These are phyloP conservation scores for Daldinia childiae DNA, from an alignment of 495 filamentous ascomycete genomes.

Conservation along the genomic window DNA sequence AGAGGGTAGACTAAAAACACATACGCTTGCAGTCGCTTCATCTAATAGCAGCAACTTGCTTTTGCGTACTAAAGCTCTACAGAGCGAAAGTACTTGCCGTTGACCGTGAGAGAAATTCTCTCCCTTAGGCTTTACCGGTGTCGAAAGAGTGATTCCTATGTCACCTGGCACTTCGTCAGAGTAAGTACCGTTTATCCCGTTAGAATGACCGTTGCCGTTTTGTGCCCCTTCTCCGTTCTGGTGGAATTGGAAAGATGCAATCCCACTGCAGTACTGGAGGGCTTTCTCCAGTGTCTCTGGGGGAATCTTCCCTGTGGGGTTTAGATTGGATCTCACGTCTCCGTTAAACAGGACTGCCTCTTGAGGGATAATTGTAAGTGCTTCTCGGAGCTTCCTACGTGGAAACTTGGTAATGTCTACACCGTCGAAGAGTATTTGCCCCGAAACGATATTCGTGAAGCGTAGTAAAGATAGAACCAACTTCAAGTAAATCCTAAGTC, in stretches of 20 bases:
- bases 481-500: constrained; percentile 33
- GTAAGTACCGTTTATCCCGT: constrained; percentile 38
- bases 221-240: constrained; percentile 38
- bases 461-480: constrained; percentile 64
- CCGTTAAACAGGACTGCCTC: constrained; percentile 66
- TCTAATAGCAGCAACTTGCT: constrained; percentile 66
- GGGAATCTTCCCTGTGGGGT: constrained; percentile 58
- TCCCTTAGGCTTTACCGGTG: constrained; percentile 59
- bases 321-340: constrained; percentile 59
- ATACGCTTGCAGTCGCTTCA: constrained; percentile 63
- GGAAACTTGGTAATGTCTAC: constrained; percentile 60
- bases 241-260: constrained; percentile 57
- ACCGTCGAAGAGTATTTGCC: constrained; percentile 63
- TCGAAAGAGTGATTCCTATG: constrained; percentile 51
- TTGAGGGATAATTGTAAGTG: constrained; percentile 66
- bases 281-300: constrained; percentile 54
- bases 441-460: constrained; percentile 60
- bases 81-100: constrained; percentile 66
- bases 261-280: constrained; percentile 53
- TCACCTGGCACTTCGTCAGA: constrained; percentile 29
- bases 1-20: not conserved
- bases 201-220: constrained; percentile 38
- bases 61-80: constrained; percentile 62
- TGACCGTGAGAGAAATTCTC: constrained; percentile 68
- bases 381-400: constrained; percentile 59